These are phyloP conservation scores for Gymnopus androsaceus DNA, from an alignment of 1,284 basidiomycete species.

Conservation along the genomic window DNA sequence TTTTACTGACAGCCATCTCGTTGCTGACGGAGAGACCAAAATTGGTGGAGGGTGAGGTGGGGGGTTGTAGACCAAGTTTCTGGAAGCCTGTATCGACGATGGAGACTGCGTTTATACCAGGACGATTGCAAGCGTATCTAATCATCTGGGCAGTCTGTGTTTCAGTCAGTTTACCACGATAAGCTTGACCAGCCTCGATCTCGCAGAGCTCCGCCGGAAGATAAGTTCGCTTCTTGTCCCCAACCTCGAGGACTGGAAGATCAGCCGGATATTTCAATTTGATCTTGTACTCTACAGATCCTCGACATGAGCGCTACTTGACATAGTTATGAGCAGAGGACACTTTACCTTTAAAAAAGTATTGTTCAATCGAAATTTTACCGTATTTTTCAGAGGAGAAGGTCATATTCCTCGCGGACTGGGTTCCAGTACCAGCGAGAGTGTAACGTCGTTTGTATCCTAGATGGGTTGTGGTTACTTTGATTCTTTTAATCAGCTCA, in stretches of 20 bases:
- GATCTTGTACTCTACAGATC: constrained; percentile 54
- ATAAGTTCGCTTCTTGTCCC: constrained; percentile 41
- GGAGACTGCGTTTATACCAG: constrained; percentile 53
- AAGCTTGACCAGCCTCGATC: constrained; percentile 57
- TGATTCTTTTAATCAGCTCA: constrained; percentile 52
- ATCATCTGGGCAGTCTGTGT: constrained; percentile 68
- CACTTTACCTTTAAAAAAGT: constrained; percentile 58
- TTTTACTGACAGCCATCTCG: constrained; percentile 52
- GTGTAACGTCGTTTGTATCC: constrained; percentile 54
- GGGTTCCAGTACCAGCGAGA: constrained; percentile 46
- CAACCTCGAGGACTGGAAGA: constrained; percentile 63
- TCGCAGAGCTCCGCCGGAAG: constrained; percentile 73
- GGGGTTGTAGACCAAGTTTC: constrained; percentile 49
- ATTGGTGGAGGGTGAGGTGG: constrained; percentile 37
- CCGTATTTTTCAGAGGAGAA: constrained; percentile 59
- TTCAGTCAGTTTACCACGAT: constrained; percentile 52
- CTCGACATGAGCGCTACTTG: neutral
- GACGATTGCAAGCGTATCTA: constrained; percentile 58
- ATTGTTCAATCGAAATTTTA: constrained; percentile 57
- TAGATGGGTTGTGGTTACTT: constrained; percentile 57
- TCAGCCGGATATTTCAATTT: constrained; percentile 49
- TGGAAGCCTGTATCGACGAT: constrained; percentile 61
- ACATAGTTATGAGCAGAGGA: neutral
- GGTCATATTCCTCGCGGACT: constrained; percentile 44
- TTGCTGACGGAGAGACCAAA: constrained; percentile 58